Percentiles rank a stretch among this genome's conserved stretches.
These are phyloP conservation scores for Fusarium camptoceras DNA, from an alignment of 2,329 filamentous ascomycete genomes.

Conservation along the genomic window DNA sequence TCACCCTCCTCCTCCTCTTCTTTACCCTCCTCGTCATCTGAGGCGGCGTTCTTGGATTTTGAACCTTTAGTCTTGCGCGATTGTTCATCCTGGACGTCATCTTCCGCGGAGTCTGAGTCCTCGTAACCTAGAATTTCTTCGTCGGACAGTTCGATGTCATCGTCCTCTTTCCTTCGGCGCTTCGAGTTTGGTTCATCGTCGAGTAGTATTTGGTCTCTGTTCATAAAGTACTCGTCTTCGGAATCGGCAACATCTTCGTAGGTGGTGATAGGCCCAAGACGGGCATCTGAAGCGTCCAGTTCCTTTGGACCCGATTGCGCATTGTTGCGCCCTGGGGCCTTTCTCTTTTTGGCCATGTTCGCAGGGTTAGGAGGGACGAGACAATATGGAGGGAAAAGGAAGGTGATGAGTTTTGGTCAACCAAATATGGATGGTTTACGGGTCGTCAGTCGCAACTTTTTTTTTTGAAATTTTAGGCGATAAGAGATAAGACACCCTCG, in stretches of 20 bases:
- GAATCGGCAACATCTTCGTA: conserved; percentile 92
- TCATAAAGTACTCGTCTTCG: conserved; percentile 91
- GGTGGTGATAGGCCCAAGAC: conserved; percentile 69
- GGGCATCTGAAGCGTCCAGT: conserved; percentile 67
- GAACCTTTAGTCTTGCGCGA: conserved; percentile 50
- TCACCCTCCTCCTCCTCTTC: conserved; percentile 68
- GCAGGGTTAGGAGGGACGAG: background rate
- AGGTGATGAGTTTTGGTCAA: background rate
- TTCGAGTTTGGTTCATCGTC: conserved; percentile 85
- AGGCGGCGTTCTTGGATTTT: conserved; percentile 49
- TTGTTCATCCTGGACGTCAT: conserved; percentile 55
- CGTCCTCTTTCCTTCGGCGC: conserved; percentile 77
- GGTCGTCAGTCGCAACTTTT: conserved; percentile 36
- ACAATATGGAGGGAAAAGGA: background rate
- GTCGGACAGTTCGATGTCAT: conserved; percentile 73
- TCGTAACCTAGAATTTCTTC: conserved; percentile 69
- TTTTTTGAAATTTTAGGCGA: conserved; percentile 39
- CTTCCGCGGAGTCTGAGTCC: conserved; percentile 59
- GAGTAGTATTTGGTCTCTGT: conserved; percentile 86
- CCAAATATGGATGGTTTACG: background rate
- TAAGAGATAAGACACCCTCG: conserved; percentile 32
- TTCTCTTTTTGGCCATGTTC: conserved; percentile 75
- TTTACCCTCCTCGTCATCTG: conserved; percentile 68
- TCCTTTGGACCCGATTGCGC: conserved; percentile 65
- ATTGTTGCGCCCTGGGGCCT: conserved; percentile 66